A percentile compares a stretch with the other conserved stretches of the same genome.
These are phyloP conservation scores for Boletus semigastroideus DNA, from an alignment of 1,284 basidiomycete species.

Conservation along the genomic window DNA sequence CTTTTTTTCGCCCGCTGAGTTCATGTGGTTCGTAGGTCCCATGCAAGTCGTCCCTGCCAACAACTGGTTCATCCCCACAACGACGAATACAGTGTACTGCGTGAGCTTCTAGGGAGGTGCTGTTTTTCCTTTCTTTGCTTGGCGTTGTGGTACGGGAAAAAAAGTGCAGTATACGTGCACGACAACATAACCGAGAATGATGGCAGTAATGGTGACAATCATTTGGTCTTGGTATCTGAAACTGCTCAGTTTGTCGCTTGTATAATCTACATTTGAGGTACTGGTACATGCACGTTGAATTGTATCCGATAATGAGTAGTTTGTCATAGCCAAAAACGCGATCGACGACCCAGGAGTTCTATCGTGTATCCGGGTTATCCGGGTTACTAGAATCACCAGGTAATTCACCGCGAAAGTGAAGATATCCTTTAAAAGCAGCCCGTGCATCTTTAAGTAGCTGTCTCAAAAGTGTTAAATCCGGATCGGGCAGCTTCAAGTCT, in stretches of 20 bases:
- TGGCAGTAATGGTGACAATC: too few species aligned
- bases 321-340: not conserved
- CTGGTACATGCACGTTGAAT: not conserved
- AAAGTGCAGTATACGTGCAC: too few species aligned
- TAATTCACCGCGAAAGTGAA: not conserved
- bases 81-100: slow-evolving; percentile 24
- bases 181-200: too few species aligned
- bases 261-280: too few species aligned
- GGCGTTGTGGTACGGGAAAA: not conserved
- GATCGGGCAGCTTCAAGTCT: not conserved
- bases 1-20: not conserved
- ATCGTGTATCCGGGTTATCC: too few species aligned
- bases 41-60: slow-evolving; percentile 21
- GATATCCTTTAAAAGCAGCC: not conserved
- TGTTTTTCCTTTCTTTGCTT: not conserved
- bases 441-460: not conserved
- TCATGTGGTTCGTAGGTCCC: slow-evolving; percentile 11
- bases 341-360: too few species aligned
- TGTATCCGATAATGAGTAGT: not conserved
- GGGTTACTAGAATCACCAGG: not conserved
- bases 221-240: too few species aligned
- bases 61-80: slow-evolving; percentile 24
- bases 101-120: slow-evolving; percentile 20
- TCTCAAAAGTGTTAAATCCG: not conserved
- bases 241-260: too few species aligned